These are phyloP conservation scores for Arabidopsis thaliana DNA, from an alignment of 345 rosid genomes.

Conservation along the genomic window TAIR10.1 NC_003071.7:15470501-15471000, in stretches of 20 bases:
- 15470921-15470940: not conserved
- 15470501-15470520: not conserved
- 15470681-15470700: not conserved
- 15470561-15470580: not conserved
- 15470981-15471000: not conserved
- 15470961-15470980: not conserved
- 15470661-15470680: not conserved
- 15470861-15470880: slow-evolving; percentile 19
- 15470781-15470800: slow-evolving; percentile 41
- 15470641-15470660: not conserved
- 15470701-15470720: not conserved
- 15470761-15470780: slow-evolving; percentile 43
- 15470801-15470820: slow-evolving; percentile 30
- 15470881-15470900: slow-evolving; percentile 14
- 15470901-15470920: not conserved
- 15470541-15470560: not conserved
- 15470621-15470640: not conserved
- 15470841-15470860: slow-evolving; percentile 40
- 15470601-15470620: not conserved
- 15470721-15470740: not conserved
- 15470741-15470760: slow-evolving; percentile 20
- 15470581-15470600: not conserved
- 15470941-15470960: not conserved
- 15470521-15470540: not conserved
- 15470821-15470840: slow-evolving; percentile 28